Evolutionary conservation across 176 grass and related monocot genomes (phyloP), one percentile per base, ranked within the genome.

Genomic region (Oryza brachyantha): DNA sequence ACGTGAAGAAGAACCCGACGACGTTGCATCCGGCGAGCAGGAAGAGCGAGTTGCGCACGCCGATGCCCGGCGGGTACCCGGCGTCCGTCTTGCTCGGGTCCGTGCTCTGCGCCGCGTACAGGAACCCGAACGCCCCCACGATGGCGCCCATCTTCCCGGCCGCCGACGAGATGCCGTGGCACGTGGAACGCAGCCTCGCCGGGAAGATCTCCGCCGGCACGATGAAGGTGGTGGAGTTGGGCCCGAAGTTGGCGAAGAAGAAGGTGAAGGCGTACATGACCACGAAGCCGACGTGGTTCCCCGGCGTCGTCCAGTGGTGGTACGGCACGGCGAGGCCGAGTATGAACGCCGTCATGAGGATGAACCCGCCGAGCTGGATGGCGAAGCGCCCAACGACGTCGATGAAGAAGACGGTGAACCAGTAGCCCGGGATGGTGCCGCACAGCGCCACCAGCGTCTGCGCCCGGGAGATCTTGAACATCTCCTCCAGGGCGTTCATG

Each of bases 211-310:
- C 90, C 0, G 90, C 90, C 19, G 90, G 90, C 25, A 92, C 79
- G 50, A 92, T 83, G 74, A 92, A 92, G 19, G 90, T 92, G 8
- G 90, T 92, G 13, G 77, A 57, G 45, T 92, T 92, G 28, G 90
- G 90, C 26, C 90, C 90, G 55, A 92, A 92, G 73, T 92, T 92
- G 27, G 92, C 86, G 37, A 94, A 94, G 81, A 94, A 94, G 76
- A 95, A 85, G 31, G 74, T 91, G 70, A 87, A 50, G 1, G 72
- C 77, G 35, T 91, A 95, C 89, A 95, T 80, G 29, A 81, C 54
- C 0, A 84, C 59, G 73, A 91, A 91, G n/a, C 88, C 89, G 11
- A 24, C 12, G 13, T 84, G 74, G 57, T 83, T 3, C 0, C 73
- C 68, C 2, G 26, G 29, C 11, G 68, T 59, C 1, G 58, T 78